phyloP scores from a whole-genome alignment of 768 basidiomycete genomes.

The Lyophyllum atratum region DNA sequence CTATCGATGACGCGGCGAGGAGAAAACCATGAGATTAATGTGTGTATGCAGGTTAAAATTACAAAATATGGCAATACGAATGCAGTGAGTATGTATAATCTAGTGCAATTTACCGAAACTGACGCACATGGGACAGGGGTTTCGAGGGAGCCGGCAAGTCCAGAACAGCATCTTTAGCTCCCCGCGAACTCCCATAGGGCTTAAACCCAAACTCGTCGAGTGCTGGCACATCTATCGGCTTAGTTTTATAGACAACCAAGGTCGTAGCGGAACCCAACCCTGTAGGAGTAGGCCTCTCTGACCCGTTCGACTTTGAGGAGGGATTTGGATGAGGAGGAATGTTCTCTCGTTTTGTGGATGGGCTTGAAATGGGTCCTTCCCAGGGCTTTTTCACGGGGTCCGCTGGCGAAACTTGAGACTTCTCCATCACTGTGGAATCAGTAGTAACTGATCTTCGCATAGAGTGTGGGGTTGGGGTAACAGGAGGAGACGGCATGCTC shows the following conservation, averaged over 20 bases:
- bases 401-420: constrained; percentile 13
- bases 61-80: constrained; percentile 29
- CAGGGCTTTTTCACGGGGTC: constrained; percentile 1
- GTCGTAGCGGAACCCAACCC: constrained; percentile 77
- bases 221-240: constrained; percentile 43
- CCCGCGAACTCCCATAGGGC: constrained; percentile 21
- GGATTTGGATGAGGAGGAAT: constrained; percentile 3
- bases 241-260: constrained; percentile 60
- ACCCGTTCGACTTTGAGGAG: constrained; percentile 1
- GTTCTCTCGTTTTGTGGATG: constrained; percentile 11
- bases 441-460: constrained; percentile 41
- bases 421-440: constrained; percentile 24
- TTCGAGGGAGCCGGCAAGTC: constrained; percentile 49
- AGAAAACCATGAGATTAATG: constrained; percentile 16
- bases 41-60: constrained; percentile 20
- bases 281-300: constrained; percentile 25
- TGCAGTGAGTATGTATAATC: constrained; percentile 44
- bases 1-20: constrained; percentile 40
- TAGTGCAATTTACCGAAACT: constrained; percentile 60
- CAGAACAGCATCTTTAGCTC: constrained; percentile 21
- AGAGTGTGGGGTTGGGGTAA: constrained; percentile 43
- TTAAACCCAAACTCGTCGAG: constrained; percentile 54
- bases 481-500: constrained; percentile 31
- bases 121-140: constrained; percentile 86
- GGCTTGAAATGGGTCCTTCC: constrained; percentile 30